Base-by-base conservation (phyloP, 768 basidiomycete species). In the Ephemerocybe angulata region DNA sequence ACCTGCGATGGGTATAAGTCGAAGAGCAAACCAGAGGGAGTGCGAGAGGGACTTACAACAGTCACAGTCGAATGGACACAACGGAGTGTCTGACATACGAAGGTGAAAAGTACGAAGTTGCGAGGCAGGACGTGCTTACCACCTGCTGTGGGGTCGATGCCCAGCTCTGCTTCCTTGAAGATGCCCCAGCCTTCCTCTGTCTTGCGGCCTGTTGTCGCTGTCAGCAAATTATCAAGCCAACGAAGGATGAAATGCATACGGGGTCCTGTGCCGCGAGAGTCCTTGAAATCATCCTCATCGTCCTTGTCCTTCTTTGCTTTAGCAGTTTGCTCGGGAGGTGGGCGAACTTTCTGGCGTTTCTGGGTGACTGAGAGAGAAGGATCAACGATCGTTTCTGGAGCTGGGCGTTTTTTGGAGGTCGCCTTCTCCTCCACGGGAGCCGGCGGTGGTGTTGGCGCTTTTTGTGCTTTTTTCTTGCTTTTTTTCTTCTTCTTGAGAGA, bases 31-130 rank as follows among this genome's bases (percentile, higher is more conserved):
- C 63, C 65, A 62, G 68, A 51, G 12, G 13, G 2, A 24, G 35
- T 42, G 15, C 17, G 47, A 43, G 21, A 35, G n/a, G 50, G 21
- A 67, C 89, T 71, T 63, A 91, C 92, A 93, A 62, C 92, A 93
- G 33, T 89, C 77, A 68, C 92, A 93, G 67, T 93, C 92, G 65
- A 93, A 93, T 5, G 92, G 92, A 72, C 91, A 93, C 37, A 88
- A 68, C 3, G 88, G 81, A 0, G 91, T 92, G 67, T 89, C 91
- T 93, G 70, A 29, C 56, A 43, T 44, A 50, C 54, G 59, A 51
- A 59, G 57, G 59, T 63, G 56, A 64, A 67, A 67, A 55, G 60
- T 27, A 55, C 52, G 58, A 55, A 58, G 50, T 28, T 15, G 41
- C 17, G 28, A 30, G 38, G 46, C 38, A 27, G 50, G 37, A 52